phyloP scores from a whole-genome alignment of 768 basidiomycete genomes.

The Agrocybe pediades region DNA sequence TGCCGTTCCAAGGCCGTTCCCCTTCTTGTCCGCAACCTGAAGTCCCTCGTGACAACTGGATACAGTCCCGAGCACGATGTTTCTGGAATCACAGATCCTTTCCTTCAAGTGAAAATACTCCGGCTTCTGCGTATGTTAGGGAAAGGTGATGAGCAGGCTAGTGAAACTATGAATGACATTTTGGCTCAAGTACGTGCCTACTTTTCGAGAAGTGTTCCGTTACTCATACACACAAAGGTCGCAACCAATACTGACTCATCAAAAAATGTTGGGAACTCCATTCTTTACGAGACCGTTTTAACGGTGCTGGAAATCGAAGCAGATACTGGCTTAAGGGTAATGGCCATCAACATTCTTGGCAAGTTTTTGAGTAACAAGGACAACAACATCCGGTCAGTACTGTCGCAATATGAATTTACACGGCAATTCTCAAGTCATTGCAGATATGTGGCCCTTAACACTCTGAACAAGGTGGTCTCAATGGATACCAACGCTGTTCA shows the following conservation, averaged over 20 bases:
- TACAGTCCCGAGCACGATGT: constrained; percentile 99
- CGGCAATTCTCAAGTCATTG: neutral
- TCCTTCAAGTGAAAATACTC: constrained; percentile 91
- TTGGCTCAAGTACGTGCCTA: constrained; percentile 75
- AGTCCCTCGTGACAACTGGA: constrained; percentile 92
- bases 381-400: constrained; percentile 91
- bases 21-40: constrained; percentile 91
- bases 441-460: constrained; percentile 97
- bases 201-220: neutral
- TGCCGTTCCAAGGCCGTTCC: constrained; percentile 75
- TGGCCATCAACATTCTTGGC: constrained; percentile 99
- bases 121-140: constrained; percentile 89
- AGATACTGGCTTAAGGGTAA: constrained; percentile 91
- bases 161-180: constrained; percentile 98
- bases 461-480: constrained; percentile 95
- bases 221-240: constrained; percentile 53
- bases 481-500: constrained; percentile 99
- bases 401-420: neutral
- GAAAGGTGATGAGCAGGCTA: constrained; percentile 79
- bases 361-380: constrained; percentile 98
- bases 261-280: constrained; percentile 98
- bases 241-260: constrained; percentile 98
- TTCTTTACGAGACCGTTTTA: constrained; percentile 95
- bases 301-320: constrained; percentile 97
- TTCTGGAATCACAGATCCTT: constrained; percentile 97